Evolutionary conservation across 805 yeast species (phyloP).

Genomic region (Yarrowia sp.): DNA sequence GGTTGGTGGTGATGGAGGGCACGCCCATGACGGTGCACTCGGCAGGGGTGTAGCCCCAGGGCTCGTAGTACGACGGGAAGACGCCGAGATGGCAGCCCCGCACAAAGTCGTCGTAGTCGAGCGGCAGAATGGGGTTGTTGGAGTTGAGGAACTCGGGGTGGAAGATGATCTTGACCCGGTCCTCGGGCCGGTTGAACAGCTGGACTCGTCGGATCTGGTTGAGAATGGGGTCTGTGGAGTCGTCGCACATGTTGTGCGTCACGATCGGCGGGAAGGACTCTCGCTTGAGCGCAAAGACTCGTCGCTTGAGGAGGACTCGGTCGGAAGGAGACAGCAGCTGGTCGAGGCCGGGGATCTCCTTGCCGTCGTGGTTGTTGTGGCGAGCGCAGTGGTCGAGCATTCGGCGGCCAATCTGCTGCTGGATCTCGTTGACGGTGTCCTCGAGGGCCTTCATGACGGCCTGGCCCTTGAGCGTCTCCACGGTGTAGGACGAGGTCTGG

Average conservation of each 20-base stretch:
- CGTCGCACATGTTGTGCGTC: slow-evolving; percentile 95
- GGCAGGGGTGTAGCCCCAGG: slow-evolving; percentile 99
- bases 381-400: slow-evolving; percentile 88
- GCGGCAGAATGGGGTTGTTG: slow-evolving; percentile 86
- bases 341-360: slow-evolving; percentile 74
- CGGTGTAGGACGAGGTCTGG: slow-evolving; percentile 87
- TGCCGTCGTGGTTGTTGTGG: slow-evolving; percentile 47
- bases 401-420: slow-evolving; percentile 78
- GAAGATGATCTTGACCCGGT: slow-evolving; percentile 91
- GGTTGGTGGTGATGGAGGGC: slow-evolving; percentile 92
- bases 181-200: slow-evolving; percentile 83
- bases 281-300: slow-evolving; percentile 89
- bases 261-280: slow-evolving; percentile 91
- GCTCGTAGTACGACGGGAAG: slow-evolving; percentile 97
- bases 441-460: slow-evolving; percentile 92
- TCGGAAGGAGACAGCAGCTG: slow-evolving; percentile 84
- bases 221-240: slow-evolving; percentile 83
- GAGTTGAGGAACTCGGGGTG: slow-evolving; percentile 97
- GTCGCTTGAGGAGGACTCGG: slow-evolving; percentile 81
- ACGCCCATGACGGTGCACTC: slow-evolving; percentile 99
- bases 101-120: slow-evolving; percentile 96
- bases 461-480: slow-evolving; percentile 92
- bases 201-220: slow-evolving; percentile 90
- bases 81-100: slow-evolving; percentile 98
- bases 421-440: slow-evolving; percentile 83